Percentiles rank a stretch among this genome's conserved stretches.
phyloP scores from a whole-genome alignment of 176 grass and related monocot genomes.

The Cenchrus purpureus region DNA sequence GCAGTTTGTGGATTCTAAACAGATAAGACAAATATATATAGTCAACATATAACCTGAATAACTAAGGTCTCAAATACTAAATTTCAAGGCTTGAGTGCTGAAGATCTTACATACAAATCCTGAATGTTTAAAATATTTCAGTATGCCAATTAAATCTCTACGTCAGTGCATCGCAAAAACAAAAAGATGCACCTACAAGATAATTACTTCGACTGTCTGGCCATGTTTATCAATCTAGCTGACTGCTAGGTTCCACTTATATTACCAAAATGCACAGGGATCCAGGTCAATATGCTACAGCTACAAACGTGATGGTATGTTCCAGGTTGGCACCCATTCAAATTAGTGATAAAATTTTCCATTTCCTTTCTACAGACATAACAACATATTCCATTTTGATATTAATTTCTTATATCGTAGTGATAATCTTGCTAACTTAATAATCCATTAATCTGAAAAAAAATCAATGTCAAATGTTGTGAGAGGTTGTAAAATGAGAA shows the following conservation, averaged over 20 bases:
- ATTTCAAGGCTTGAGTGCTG: background rate
- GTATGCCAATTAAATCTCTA: background rate
- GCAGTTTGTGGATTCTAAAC: constrained; percentile 1
- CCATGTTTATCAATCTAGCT: background rate
- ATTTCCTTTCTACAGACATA: background rate
- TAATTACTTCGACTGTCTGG: constrained; percentile 10
- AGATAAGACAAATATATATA: background rate
- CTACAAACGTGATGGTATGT: background rate
- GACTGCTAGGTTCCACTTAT: background rate
- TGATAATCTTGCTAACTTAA: background rate
- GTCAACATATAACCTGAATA: background rate
- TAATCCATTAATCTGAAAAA: background rate
- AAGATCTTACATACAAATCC: background rate
- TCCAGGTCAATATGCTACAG: background rate
- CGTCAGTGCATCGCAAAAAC: background rate
- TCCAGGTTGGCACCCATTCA: background rate
- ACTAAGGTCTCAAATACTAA: background rate
- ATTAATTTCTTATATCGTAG: background rate
- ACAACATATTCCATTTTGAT: background rate
- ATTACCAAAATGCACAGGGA: background rate
- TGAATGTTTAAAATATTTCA: constrained; percentile 3
- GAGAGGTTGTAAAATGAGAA: constrained; percentile 22
- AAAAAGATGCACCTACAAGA: background rate
- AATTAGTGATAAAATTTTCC: background rate
- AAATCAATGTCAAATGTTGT: background rate